A percentile compares a stretch with the other conserved stretches of the same genome.
Conservation (phyloP, 2,329 filamentous ascomycete species). For the Huntiella omanensis region DNA sequence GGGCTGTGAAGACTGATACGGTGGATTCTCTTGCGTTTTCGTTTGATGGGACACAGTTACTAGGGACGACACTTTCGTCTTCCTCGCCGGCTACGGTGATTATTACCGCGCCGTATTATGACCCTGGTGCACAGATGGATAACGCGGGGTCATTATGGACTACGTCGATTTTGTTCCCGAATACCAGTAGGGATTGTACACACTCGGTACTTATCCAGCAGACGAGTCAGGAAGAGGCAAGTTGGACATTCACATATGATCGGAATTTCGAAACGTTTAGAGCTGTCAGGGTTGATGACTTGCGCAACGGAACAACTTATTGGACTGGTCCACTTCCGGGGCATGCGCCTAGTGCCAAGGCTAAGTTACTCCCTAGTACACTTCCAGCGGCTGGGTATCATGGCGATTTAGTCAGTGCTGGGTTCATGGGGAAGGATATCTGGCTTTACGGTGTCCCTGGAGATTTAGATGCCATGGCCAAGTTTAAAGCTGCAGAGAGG, state of each 20-base stretch:
- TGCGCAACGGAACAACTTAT: conserved; percentile 59
- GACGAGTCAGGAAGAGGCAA: conserved; percentile 42
- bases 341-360: conserved; percentile 29
- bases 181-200: conserved; percentile 60
- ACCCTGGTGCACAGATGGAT: conserved; percentile 46
- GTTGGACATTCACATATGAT: conserved; percentile 65
- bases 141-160: conserved; percentile 64
- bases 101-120: conserved; percentile 62
- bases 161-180: conserved; percentile 67
- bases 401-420: conserved; percentile 55
- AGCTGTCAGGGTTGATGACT: conserved; percentile 55
- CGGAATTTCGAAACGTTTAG: conserved; percentile 59
- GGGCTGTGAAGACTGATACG: conserved; percentile 59
- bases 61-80: conserved; percentile 53
- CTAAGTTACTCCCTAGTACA: conserved; percentile 48
- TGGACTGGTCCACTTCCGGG: conserved; percentile 44
- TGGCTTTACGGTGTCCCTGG: conserved; percentile 68
- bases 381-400: conserved; percentile 48
- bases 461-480: conserved; percentile 44
- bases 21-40: conserved; percentile 62
- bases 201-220: conserved; percentile 53
- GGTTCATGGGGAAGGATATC: conserved; percentile 52
- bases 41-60: conserved; percentile 55
- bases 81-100: conserved; percentile 52
- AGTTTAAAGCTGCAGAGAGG: conserved; percentile 17